A percentile compares a stretch with the other conserved stretches of the same genome.
Evolutionary conservation across 306 rosid genomes (phyloP).

Genomic region (Trichosanthes cucumerina): DNA sequence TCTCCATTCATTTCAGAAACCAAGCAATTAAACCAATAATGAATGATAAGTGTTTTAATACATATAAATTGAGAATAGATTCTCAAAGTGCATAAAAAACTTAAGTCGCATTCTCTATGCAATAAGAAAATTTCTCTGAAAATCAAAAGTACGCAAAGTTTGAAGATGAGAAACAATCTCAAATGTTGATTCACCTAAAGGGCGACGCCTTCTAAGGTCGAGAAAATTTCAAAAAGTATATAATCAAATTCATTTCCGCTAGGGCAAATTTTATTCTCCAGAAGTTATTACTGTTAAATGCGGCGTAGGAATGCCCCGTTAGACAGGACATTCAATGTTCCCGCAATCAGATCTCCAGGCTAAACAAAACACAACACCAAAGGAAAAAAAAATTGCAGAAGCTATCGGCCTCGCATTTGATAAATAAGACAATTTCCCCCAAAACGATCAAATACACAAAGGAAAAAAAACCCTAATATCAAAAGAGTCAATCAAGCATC

Average conservation of each 20-base stretch:
- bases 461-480: background rate
- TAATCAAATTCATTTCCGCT: background rate
- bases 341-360: background rate
- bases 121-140: background rate
- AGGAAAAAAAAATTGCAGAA: background rate
- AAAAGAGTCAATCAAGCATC: background rate
- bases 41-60: background rate
- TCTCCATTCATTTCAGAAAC: background rate
- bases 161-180: background rate
- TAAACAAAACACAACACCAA: background rate
- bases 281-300: background rate
- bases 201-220: background rate
- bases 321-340: background rate
- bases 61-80: background rate
- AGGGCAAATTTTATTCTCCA: background rate
- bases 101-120: background rate
- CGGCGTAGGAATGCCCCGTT: background rate
- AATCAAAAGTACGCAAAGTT: background rate
- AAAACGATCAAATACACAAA: background rate
- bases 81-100: background rate
- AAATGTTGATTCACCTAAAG: background rate
- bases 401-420: background rate
- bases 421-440: background rate
- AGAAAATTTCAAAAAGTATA: background rate
- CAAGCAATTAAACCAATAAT: background rate